phyloP scores from a whole-genome alignment of 176 grass and related monocot genomes.

The Pontederia paniculata region DNA sequence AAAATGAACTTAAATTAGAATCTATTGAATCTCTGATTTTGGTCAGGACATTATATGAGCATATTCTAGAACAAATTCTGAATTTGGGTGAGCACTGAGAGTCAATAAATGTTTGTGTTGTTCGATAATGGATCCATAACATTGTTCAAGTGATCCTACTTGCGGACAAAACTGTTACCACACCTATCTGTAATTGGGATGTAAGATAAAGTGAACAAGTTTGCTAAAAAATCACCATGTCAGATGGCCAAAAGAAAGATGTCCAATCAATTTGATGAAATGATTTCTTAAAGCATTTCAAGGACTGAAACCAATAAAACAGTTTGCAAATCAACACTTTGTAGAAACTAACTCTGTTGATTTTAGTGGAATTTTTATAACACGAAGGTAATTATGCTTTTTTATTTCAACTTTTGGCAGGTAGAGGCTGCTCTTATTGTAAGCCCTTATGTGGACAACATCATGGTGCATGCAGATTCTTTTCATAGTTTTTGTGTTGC shows the following conservation, averaged over 20 bases:
- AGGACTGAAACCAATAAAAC: too few species aligned
- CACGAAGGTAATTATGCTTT: neutral
- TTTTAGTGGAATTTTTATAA: neutral
- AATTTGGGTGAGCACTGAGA: too few species aligned
- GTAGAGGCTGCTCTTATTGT: slow-evolving; percentile 53
- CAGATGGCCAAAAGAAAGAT: too few species aligned
- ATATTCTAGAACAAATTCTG: too few species aligned
- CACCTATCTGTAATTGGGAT: too few species aligned
- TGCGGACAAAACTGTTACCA: neutral
- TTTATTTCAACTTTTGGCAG: slow-evolving; percentile 29
- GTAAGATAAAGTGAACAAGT: too few species aligned
- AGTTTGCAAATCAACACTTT: too few species aligned
- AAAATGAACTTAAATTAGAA: neutral
- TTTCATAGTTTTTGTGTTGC: slow-evolving; percentile 78
- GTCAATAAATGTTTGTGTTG: neutral
- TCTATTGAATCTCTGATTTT: too few species aligned
- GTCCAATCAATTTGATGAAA: too few species aligned
- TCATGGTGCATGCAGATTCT: slow-evolving; percentile 78
- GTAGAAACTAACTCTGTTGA: neutral
- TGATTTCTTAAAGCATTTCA: too few species aligned
- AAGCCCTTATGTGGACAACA: slow-evolving; percentile 66
- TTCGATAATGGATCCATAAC: neutral
- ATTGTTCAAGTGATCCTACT: neutral
- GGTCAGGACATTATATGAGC: too few species aligned
- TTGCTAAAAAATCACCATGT: too few species aligned